These are phyloP conservation scores for Naganishia vishniacii DNA, from an alignment of 768 basidiomycete species.

Conservation along the genomic window DNA sequence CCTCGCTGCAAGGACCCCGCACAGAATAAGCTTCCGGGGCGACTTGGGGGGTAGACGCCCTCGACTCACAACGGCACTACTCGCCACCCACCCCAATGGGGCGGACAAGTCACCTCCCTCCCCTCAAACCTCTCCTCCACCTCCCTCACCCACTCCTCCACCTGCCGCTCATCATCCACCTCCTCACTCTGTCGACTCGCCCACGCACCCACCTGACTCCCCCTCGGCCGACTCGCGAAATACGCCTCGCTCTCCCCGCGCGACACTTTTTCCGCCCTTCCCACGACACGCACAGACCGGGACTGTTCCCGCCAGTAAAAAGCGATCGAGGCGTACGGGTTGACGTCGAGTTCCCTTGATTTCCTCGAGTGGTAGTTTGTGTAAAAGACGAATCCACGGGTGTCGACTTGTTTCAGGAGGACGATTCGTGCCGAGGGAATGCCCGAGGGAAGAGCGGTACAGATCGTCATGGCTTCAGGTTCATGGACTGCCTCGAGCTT, in stretches of 20 bases:
- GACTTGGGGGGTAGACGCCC: background rate
- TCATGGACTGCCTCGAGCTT: conserved; percentile 57
- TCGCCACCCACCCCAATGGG: conserved; percentile 96
- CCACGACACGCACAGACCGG: conserved; percentile 74
- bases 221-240: conserved; percentile 72
- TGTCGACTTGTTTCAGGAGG: conserved; percentile 83
- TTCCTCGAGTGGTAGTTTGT: conserved; percentile 96
- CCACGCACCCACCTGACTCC: conserved; percentile 84
- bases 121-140: conserved; percentile 59
- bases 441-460: conserved; percentile 54
- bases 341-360: conserved; percentile 68
- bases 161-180: conserved; percentile 62
- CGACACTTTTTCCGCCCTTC: conserved; percentile 71
- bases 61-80: conserved; percentile 73
- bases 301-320: conserved; percentile 89
- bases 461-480: conserved; percentile 82
- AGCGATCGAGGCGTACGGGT: conserved; percentile 73
- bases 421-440: conserved; percentile 85
- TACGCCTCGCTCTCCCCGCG: conserved; percentile 73
- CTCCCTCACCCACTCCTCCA: conserved; percentile 60
- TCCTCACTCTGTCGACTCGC: conserved; percentile 88
- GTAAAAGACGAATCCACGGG: conserved; percentile 81
- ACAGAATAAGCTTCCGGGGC: conserved; percentile 11
- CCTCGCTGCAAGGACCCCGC: conserved; percentile 61
- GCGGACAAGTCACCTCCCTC: conserved; percentile 66